Evolutionary conservation across 129 eudicot species (phyloP), one percentile per base, ranked within the genome.

Genomic region (Lonicera japonica): DNA sequence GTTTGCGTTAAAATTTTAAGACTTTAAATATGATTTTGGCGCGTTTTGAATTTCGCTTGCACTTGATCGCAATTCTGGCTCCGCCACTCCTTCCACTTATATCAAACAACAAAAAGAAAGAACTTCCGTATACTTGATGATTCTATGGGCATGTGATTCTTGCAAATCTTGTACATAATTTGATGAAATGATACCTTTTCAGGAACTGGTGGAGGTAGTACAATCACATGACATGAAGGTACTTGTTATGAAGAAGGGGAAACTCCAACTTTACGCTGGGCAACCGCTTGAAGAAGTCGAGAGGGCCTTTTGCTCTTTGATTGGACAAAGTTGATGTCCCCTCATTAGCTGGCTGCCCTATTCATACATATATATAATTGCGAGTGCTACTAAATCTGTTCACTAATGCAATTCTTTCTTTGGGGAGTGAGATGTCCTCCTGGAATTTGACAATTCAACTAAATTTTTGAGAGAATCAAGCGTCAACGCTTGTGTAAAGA

Each of bases 231-330:
- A 29, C 41, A 67, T 60, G 76, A 70, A 80, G 66, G 85, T 82
- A 56, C 51, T 92, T 51, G 95, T 92, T 10, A 86, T 87, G 73
- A 92, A 71, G 80, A 87, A 83, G 79, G 91, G 96, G 12, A 84
- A 82, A 65, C 86, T 92, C 59, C 23, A 70, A 70, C 96, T 91
- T 53, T 87, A 79, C 74, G 86, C 88, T 8, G 95, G 95, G 21
- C 96, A 84, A 67, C 89, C 96, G 22, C 88, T 92, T 71, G 53
- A 75, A 21, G 95, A 92, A 15, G 95, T 76, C 11, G 98, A 92
- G 84, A 64, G 68, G 80, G 78, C 88, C 11, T 78, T 91, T 73
- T 79, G 79, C 25, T 71, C 71, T 17, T 58, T 91, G 72, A 69
- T 86, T 50, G 72, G 72, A 57, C 70, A 69, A 64, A 75, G 45